Percentiles rank a stretch among this genome's conserved stretches.
Conservation (phyloP, 768 basidiomycete genomes). For the Termitomyces sp. region DNA sequence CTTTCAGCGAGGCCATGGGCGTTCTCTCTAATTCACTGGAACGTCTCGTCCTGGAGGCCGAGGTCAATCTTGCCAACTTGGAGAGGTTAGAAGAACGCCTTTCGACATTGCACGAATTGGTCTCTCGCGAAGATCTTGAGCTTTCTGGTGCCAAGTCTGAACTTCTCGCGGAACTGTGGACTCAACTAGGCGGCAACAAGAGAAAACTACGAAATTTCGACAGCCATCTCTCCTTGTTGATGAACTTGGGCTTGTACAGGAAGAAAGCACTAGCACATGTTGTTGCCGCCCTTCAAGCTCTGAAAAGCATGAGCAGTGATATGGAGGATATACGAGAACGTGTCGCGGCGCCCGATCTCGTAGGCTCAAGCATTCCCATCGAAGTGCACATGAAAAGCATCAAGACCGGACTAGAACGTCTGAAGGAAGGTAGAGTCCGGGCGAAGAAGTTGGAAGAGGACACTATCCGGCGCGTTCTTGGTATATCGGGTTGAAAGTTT, state of each 20-base stretch:
- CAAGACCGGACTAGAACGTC: constrained; percentile 53
- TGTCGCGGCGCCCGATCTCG: constrained; percentile 64
- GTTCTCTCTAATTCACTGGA: constrained; percentile 49
- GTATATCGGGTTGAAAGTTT: constrained; percentile 4
- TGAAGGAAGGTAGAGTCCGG: constrained; percentile 55
- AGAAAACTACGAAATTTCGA: constrained; percentile 46
- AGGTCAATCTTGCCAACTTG: constrained; percentile 52
- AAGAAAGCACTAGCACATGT: constrained; percentile 64
- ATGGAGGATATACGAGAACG: constrained; percentile 76
- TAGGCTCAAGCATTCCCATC: constrained; percentile 57
- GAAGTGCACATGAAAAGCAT: constrained; percentile 80
- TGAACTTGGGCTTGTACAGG: constrained; percentile 53
- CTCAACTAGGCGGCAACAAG: constrained; percentile 60
- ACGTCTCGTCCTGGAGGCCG: constrained; percentile 66
- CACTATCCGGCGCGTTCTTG: constrained; percentile 29
- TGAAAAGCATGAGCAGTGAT: constrained; percentile 65
- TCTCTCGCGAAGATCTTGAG: constrained; percentile 53
- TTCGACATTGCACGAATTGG: constrained; percentile 50
- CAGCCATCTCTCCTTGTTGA: constrained; percentile 49
- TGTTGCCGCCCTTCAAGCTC: constrained; percentile 56
- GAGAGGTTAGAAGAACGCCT: constrained; percentile 63
- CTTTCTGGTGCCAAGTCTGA: constrained; percentile 44
- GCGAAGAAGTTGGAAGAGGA: constrained; percentile 47
- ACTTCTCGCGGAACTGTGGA: constrained; percentile 68
- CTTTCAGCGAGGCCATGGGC: constrained; percentile 64